Evolutionary conservation across 345 rosid genomes (phyloP), one percentile per base, ranked within the genome.

Genomic region (Carallia brachiata): DNA sequence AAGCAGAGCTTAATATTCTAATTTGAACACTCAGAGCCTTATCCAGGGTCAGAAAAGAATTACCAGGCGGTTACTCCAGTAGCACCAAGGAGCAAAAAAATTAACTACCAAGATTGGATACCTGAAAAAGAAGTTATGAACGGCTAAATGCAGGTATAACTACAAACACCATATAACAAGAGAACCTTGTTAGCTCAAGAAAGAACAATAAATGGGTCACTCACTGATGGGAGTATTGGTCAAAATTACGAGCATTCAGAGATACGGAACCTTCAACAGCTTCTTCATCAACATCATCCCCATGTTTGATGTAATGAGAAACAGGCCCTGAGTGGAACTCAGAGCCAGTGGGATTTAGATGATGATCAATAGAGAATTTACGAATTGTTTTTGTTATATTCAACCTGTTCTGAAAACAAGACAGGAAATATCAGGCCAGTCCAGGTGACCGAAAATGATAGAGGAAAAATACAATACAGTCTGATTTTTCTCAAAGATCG

Each of bases 11-110:
- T 50, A 48, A n/a, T n/a, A 36, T 32, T 61, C 59, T 69, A 36
- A 15, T 34, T 4, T 44, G 50, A 44, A 15, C 48, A 36, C 10
- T 18, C 23, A 32, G 17, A 10, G 28, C 16, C 27, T 28, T 52
- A 23, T 6, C 48, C 17, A n/a, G 19, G 27, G 55, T 58, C 31
- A 71, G 19, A 50, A 44, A 34, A 70, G 48, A 76, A 68, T 78
- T 89, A 92, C 98, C 97, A 96, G 84, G 81, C 92, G 98, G 68
- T 81, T 89, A 80, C 99, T 84, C 96, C 96, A 96, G 78, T 79
- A 82, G 83, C 99, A 96, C 99, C 99, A 96, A 18, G 97, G 98
- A 75, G 98, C 98, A 81, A 63, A 89, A 84, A 96, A 96, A 82
- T 96, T 96, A 71, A 96, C 96, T 55, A 81, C 91, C 82, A 91